phyloP scores from a whole-genome alignment of 1,284 basidiomycete genomes.

The Cryptococcus deneoformans region DNA sequence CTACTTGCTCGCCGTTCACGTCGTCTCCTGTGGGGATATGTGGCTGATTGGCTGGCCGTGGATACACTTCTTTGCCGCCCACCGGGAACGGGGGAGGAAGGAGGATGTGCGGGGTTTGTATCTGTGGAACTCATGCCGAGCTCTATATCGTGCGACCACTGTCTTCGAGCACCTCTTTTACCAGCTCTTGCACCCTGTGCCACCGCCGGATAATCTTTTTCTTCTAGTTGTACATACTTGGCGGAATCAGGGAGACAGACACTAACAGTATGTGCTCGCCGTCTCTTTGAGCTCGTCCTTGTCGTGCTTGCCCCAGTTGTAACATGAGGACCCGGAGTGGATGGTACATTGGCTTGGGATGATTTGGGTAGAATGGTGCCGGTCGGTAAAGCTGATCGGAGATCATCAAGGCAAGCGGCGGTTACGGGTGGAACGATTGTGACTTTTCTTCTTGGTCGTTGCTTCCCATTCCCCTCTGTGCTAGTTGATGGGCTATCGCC shows the following conservation, averaged over 20 bases:
- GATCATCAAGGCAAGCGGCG: constrained; percentile 3
- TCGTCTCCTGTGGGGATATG: too few relatives aligned
- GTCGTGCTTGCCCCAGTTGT: not conserved
- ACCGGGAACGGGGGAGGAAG: too few relatives aligned
- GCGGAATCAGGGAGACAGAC: constrained; percentile 1
- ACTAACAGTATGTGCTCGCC: constrained; percentile 11
- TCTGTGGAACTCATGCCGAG: not conserved
- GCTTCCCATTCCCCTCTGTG: not conserved
- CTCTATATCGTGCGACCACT: not conserved
- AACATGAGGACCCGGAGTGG: not conserved
- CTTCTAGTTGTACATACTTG: too few relatives aligned
- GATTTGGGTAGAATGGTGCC: not conserved
- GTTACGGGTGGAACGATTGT: constrained; percentile 9
- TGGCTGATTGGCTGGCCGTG: too few relatives aligned
- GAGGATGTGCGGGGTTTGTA: too few relatives aligned
- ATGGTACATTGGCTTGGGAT: not conserved
- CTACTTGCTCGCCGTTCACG: too few relatives aligned
- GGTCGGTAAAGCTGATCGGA: not conserved
- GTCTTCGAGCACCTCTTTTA: not conserved
- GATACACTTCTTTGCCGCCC: too few relatives aligned
- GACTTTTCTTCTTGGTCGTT: not conserved
- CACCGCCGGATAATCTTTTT: not conserved
- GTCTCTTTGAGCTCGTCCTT: not conserved
- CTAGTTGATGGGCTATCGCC: not conserved
- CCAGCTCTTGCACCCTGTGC: not conserved